Percentiles rank a stretch among this genome's conserved stretches.
phyloP scores from a whole-genome alignment of 495 filamentous ascomycete genomes.

The Delitschia confertaspora region DNA sequence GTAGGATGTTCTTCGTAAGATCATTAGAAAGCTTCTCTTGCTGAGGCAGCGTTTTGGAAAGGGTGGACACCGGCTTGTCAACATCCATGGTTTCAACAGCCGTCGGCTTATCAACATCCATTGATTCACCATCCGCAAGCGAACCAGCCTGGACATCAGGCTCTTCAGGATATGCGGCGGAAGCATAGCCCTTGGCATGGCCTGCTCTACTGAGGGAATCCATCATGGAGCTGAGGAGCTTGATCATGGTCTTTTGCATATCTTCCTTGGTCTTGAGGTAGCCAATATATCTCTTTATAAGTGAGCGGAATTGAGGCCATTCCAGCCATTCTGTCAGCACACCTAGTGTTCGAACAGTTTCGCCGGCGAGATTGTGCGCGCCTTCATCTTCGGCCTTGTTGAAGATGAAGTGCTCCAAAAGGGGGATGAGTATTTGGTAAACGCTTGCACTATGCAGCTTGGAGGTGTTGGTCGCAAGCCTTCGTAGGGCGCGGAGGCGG shows the following conservation, averaged over 20 bases:
- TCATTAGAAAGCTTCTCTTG: constrained; percentile 63
- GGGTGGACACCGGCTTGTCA: constrained; percentile 37
- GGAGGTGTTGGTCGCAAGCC: constrained; percentile 57
- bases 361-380: constrained; percentile 74
- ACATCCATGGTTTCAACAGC: constrained; percentile 24
- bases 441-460: constrained; percentile 65
- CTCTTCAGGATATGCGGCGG: constrained; percentile 1
- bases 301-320: constrained; percentile 83
- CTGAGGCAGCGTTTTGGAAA: constrained; percentile 59
- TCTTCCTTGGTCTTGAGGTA: constrained; percentile 75
- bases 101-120: constrained; percentile 21
- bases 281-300: constrained; percentile 68
- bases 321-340: constrained; percentile 65
- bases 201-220: constrained; percentile 59
- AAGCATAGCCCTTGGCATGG: constrained; percentile 36
- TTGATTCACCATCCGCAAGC: constrained; percentile 3
- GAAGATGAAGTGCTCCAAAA: constrained; percentile 91
- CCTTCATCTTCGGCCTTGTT: constrained; percentile 64
- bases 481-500: constrained; percentile 71
- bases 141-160: constrained; percentile 37
- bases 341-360: constrained; percentile 67
- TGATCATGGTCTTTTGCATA: constrained; percentile 74
- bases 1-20: constrained; percentile 63
- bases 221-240: constrained; percentile 68
- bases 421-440: constrained; percentile 77